Conservation (phyloP, 345 rosid genomes). For the Citrus cavaleriei region DNA sequence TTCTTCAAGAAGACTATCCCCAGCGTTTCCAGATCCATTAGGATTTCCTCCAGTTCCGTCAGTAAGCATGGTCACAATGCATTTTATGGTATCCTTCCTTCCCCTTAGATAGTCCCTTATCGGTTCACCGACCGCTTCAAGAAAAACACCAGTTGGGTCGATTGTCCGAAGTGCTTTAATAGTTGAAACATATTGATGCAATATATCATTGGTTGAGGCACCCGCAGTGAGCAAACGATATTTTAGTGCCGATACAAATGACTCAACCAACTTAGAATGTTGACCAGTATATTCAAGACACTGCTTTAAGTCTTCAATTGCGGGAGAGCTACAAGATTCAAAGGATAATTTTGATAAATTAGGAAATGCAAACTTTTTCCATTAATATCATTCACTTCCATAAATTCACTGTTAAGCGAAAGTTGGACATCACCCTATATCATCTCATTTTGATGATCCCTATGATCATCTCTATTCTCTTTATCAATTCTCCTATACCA, state of each 20-base stretch:
- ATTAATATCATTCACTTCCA: constrained; percentile 7
- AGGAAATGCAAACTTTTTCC: constrained; percentile 7
- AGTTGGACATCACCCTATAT: background rate
- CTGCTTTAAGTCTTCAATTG: constrained; percentile 91
- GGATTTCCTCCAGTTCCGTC: constrained; percentile 86
- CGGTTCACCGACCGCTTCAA: constrained; percentile 96
- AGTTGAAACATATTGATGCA: constrained; percentile 96
- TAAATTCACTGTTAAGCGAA: background rate
- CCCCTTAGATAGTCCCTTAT: constrained; percentile 90
- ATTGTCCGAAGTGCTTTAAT: constrained; percentile 92
- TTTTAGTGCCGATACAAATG: constrained; percentile 83
- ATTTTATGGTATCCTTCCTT: constrained; percentile 91
- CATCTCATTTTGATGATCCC: background rate
- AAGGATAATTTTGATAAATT: constrained; percentile 9
- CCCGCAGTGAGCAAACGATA: constrained; percentile 96
- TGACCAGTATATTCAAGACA: constrained; percentile 97
- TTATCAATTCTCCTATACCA: no score
- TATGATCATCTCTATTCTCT: no score
- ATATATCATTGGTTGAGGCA: constrained; percentile 97
- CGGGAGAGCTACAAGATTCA: constrained; percentile 64
- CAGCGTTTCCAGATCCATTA: constrained; percentile 75
- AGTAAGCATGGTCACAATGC: constrained; percentile 97
- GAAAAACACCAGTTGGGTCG: constrained; percentile 91
- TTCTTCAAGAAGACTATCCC: constrained; percentile 98
- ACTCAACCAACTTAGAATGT: constrained; percentile 87